A percentile compares a stretch with the other conserved stretches of the same genome.
phyloP scores from a whole-genome alignment of 805 yeast species.

The Saccharomycopsis sp. region DNA sequence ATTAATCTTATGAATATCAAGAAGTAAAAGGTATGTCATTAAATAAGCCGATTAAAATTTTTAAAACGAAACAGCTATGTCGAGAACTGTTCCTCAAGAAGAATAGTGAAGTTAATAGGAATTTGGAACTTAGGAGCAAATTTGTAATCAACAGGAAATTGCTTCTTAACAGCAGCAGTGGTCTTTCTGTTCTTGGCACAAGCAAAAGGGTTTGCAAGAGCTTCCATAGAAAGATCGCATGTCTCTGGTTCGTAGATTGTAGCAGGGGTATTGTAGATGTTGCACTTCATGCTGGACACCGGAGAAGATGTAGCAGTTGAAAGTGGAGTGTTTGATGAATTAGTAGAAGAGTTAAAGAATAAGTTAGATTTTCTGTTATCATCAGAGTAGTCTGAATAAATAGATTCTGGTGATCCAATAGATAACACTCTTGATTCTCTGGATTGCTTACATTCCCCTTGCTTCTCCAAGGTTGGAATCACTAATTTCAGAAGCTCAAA shows the following conservation, averaged over 20 bases:
- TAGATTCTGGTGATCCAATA: constrained; percentile 1
- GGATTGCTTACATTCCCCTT: neutral
- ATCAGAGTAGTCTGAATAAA: neutral
- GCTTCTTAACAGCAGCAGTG: neutral
- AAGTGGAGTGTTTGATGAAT: neutral
- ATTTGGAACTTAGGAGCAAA: constrained; percentile 10
- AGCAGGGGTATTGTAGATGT: constrained; percentile 1
- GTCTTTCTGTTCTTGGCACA: neutral
- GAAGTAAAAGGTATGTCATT: neutral
- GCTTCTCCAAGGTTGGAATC: neutral
- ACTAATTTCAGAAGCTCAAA: neutral
- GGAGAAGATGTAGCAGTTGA: neutral
- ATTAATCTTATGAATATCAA: neutral
- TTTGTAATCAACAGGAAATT: neutral
- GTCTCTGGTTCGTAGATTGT: neutral
- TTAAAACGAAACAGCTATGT: no score
- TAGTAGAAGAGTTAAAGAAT: neutral
- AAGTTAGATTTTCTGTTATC: neutral
- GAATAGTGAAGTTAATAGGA: constrained; percentile 13
- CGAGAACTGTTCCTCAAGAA: constrained; percentile 9
- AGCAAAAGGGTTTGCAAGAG: neutral
- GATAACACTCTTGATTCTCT: neutral
- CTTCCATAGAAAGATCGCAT: neutral
- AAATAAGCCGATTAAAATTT: no score
- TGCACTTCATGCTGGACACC: neutral